Conservation (phyloP, 768 basidiomycete genomes). For the Pulveroboletus sp. region DNA sequence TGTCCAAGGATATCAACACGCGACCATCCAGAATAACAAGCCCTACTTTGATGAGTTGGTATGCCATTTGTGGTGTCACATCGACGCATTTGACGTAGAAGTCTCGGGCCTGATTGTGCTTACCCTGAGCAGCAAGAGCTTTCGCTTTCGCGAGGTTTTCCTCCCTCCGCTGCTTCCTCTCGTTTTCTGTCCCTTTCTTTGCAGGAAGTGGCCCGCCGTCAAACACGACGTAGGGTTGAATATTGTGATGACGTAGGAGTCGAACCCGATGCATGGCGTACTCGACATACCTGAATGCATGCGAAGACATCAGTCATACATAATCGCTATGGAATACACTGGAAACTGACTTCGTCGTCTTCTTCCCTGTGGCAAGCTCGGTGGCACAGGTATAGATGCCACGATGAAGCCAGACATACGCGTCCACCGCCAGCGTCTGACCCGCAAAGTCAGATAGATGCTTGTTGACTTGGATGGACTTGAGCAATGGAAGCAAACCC, state of each 20-base stretch:
- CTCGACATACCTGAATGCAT: conserved; percentile 75
- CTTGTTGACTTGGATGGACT: conserved; percentile 76
- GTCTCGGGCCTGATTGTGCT: conserved; percentile 77
- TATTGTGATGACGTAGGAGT: conserved; percentile 76
- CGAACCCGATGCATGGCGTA: conserved; percentile 93
- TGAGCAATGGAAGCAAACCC: conserved; percentile 85
- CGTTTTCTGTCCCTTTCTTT: conserved; percentile 85
- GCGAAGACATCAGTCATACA: conserved; percentile 4
- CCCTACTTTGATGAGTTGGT: conserved; percentile 88
- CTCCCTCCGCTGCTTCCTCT: conserved; percentile 69
- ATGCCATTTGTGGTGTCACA: conserved; percentile 96
- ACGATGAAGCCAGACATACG: conserved; percentile 90
- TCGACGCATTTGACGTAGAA: conserved; percentile 88
- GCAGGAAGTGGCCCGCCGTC: conserved; percentile 95
- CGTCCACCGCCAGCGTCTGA: conserved; percentile 88
- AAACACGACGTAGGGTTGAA: conserved; percentile 90
- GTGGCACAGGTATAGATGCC: conserved; percentile 88
- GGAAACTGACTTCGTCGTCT: conserved; percentile 70
- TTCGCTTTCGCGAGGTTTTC: conserved; percentile 76
- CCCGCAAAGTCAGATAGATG: conserved; percentile 81
- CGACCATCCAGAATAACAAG: background rate
- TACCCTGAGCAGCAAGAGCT: conserved; percentile 71
- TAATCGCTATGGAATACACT: background rate
- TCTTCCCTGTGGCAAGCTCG: conserved; percentile 81
- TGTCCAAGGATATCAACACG: conserved; percentile 31